A percentile compares a stretch with the other conserved stretches of the same genome.
Conservation (phyloP, 2,329 filamentous ascomycete species). For the Dactylellina sp. region DNA sequence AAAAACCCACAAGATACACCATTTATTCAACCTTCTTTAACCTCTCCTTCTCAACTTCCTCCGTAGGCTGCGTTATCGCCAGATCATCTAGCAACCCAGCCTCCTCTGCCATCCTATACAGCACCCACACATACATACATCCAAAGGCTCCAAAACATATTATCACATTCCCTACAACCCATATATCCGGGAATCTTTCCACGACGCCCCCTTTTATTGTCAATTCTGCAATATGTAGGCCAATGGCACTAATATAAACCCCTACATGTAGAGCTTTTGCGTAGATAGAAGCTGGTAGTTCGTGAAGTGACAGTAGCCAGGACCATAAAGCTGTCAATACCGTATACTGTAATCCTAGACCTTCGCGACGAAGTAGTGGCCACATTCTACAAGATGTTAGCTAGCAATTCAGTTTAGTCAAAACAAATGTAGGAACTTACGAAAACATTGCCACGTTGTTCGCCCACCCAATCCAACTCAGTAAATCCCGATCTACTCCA, state of each 20-base stretch:
- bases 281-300: conserved; percentile 67
- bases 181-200: conserved; percentile 84
- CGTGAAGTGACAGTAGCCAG: conserved; percentile 83
- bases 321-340: conserved; percentile 89
- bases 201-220: conserved; percentile 73
- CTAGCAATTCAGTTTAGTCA: too few species aligned
- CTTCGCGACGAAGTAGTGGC: conserved; percentile 85
- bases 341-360: conserved; percentile 83
- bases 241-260: conserved; percentile 81
- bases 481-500: conserved; percentile 78
- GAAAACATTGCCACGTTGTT: conserved; percentile 68
- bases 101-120: conserved; percentile 70
- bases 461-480: conserved; percentile 95
- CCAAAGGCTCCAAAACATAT: conserved; percentile 86
- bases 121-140: conserved; percentile 90
- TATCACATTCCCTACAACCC: conserved; percentile 90
- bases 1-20: neutral
- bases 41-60: conserved; percentile 41
- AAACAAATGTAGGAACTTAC: conserved; percentile 20
- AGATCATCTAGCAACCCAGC: conserved; percentile 59
- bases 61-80: conserved; percentile 2
- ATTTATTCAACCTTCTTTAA: conserved; percentile 51
- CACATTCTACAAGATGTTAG: conserved; percentile 71
- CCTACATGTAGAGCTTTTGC: conserved; percentile 77
- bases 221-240: conserved; percentile 82